Evolutionary conservation across 768 basidiomycete genomes (phyloP), one percentile per base, ranked within the genome.

Genomic region (Russula abietina): DNA sequence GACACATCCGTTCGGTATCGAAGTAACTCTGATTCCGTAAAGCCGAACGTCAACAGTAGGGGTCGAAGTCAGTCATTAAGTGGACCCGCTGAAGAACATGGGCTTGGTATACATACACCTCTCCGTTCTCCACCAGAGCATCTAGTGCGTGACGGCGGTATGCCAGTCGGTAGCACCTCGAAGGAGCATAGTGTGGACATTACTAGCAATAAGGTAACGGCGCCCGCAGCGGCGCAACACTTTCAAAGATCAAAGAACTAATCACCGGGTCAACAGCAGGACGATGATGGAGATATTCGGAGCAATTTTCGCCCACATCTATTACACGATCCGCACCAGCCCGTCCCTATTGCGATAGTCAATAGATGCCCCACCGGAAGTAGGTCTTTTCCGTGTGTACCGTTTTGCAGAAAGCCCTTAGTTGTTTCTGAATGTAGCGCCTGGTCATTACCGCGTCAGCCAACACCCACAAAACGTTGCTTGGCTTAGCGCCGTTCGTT

Each of bases 301-400:
- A 78, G 81, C 58, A 83, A 83, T 58, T 85, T 86, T 72, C 72
- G 76, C 19, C 88, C 87, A 16, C 84, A 87, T 67, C 75, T 85
- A 57, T 70, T 87, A 4, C 86, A 88, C 62, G 73, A 75, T 19
- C 74, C 77, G n/a, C 84, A 86, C 62, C 73, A 74, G 17, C 80
- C 81, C 43, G 78, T 83, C 68, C 87, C 86, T 3, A 87, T 89
- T 56, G 86, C 80, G 4, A 76, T 89, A 74, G 80, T 85, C 60
- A 86, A 83, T 72, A 80, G 87, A 45, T 77, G 78, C 52, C 86
- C 85, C 0, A 79, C 80, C 65, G 87, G 84, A 58, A 79, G 77
- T 74, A 67, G 70, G 71, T 74, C 54, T 38, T 22, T 59, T 0
- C 19, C 10, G 3, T 41, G 30, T 24, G 30, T n/a, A 38, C 9